Conservation (phyloP, 345 rosid genomes). For the Carallia pectinifolia region DNA sequence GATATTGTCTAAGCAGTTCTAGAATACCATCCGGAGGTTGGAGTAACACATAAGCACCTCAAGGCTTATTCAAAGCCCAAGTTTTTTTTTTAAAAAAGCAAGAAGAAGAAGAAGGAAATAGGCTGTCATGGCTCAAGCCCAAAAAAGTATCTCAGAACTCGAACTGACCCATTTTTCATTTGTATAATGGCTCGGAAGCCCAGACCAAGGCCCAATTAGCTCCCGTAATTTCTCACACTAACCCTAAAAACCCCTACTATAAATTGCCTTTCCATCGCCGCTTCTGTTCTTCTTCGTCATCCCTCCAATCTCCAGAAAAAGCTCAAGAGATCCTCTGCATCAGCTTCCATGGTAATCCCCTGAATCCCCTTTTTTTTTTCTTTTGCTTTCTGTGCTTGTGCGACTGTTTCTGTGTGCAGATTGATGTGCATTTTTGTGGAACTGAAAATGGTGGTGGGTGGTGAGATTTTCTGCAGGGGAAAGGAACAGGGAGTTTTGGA, state of each 20-base stretch:
- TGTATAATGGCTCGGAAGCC: no score
- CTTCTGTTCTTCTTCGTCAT: neutral
- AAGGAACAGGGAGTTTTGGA: constrained; percentile 98
- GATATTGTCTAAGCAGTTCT: no score
- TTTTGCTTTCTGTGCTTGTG: neutral
- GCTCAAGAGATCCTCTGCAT: constrained; percentile 27
- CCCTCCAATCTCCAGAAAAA: neutral
- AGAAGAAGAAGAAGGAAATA: no score
- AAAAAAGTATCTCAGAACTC: no score
- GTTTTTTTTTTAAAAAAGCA: no score
- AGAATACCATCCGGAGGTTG: no score
- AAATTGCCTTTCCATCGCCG: constrained; percentile 3
- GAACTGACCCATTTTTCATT: no score
- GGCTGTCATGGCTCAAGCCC: no score
- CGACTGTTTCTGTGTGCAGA: no score
- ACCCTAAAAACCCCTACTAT: constrained; percentile 21
- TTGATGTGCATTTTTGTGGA: no score
- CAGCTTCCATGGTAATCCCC: constrained; percentile 23
- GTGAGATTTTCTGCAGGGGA: constrained; percentile 50
- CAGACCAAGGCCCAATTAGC: neutral
- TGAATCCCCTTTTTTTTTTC: neutral
- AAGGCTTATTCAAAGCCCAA: no score
- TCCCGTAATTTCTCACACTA: neutral
- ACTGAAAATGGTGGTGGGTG: neutral
- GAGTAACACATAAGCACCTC: no score